Percentiles rank a stretch among this genome's conserved stretches.
Evolutionary conservation across 1,284 basidiomycete genomes (phyloP).

Genomic region (Stereum hirsutum): DNA sequence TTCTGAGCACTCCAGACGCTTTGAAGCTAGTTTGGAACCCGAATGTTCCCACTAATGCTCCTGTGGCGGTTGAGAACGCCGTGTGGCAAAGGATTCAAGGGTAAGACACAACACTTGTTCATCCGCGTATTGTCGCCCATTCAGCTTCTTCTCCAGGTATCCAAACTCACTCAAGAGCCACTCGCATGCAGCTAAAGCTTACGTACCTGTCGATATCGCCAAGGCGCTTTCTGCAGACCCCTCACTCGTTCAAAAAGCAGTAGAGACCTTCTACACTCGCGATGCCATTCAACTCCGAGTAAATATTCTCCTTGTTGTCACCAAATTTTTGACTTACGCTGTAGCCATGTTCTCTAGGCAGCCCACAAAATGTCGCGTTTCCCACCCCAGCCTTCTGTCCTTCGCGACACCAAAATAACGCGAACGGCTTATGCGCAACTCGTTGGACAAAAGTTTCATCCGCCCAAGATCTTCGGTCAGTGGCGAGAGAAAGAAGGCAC

Average conservation of each 20-base stretch:
- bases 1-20: conserved; percentile 58
- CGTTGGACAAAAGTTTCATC: conserved; percentile 83
- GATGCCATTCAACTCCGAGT: conserved; percentile 85
- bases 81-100: conserved; percentile 63
- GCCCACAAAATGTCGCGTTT: conserved; percentile 86
- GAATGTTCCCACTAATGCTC: conserved; percentile 45
- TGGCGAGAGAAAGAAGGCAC: conserved; percentile 57
- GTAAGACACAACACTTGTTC: conserved; percentile 23
- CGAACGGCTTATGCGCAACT: conserved; percentile 91
- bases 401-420: conserved; percentile 68
- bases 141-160: conserved; percentile 38
- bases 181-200: conserved; percentile 72
- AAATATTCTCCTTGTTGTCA: conserved; percentile 18
- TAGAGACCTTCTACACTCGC: conserved; percentile 88
- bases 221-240: conserved; percentile 60
- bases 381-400: conserved; percentile 56
- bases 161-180: conserved; percentile 63
- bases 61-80: conserved; percentile 44
- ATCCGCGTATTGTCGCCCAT: conserved; percentile 11
- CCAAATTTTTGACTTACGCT: no score
- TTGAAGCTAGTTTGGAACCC: conserved; percentile 52
- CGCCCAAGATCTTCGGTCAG: conserved; percentile 84
- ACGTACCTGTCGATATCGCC: conserved; percentile 73
- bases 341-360: conserved; percentile 34
- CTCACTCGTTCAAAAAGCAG: conserved; percentile 73